Percentiles rank a stretch among this genome's conserved stretches.
Evolutionary conservation across 768 basidiomycete genomes (phyloP).

Genomic region (Lactarius deliciosus): DNA sequence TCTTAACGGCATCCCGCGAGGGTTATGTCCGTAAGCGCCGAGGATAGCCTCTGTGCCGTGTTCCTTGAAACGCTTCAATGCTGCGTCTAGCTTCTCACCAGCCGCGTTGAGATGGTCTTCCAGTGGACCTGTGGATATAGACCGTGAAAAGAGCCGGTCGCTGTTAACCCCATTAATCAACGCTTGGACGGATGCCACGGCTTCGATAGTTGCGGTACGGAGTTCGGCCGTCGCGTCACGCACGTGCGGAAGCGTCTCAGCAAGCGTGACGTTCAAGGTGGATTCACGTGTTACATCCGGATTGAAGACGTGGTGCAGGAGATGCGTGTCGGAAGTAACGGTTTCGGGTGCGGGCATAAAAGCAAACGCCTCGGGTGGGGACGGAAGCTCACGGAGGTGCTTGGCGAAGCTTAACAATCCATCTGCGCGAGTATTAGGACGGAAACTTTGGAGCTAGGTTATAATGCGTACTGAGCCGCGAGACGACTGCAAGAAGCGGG

Average conservation of each 20-base stretch:
- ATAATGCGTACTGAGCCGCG: constrained; percentile 38
- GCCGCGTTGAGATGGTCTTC: constrained; percentile 33
- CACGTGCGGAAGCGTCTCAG: constrained; percentile 40
- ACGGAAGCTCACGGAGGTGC: constrained; percentile 32
- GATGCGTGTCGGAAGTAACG: constrained; percentile 38
- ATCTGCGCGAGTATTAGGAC: constrained; percentile 31
- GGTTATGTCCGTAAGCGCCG: constrained; percentile 30
- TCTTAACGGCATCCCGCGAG: constrained; percentile 35
- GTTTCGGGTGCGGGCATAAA: constrained; percentile 14
- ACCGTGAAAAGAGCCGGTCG: constrained; percentile 34
- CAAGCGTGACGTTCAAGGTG: constrained; percentile 35
- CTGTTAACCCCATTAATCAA: constrained; percentile 39
- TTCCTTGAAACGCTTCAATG: constrained; percentile 38
- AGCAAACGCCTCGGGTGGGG: constrained; percentile 26
- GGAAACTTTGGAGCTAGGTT: background rate
- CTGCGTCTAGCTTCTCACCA: constrained; percentile 32
- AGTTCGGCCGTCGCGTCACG: constrained; percentile 39
- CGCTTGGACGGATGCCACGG: constrained; percentile 33
- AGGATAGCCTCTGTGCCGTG: constrained; percentile 37
- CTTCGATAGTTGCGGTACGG: constrained; percentile 36
- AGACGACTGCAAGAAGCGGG: constrained; percentile 39
- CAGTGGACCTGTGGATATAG: constrained; percentile 27
- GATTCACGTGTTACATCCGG: constrained; percentile 35
- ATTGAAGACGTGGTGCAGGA: constrained; percentile 38
- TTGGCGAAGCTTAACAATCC: constrained; percentile 40